Conservation (phyloP, 2,329 filamentous ascomycete species). For the Fusarium nanum region DNA sequence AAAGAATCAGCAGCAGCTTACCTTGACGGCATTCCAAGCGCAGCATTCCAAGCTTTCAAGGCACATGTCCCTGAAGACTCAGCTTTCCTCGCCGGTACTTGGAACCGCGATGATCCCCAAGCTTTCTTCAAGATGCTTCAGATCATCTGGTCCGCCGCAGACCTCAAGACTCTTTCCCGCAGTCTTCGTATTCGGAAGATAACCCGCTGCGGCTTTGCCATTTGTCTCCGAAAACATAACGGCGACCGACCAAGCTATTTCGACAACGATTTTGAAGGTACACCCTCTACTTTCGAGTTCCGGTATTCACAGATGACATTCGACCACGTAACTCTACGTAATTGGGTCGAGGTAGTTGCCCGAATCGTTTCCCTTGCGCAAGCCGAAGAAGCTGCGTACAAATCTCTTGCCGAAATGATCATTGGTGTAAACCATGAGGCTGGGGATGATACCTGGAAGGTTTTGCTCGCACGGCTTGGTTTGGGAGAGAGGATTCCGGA, state of each 20-base stretch:
- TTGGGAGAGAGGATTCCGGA: conserved; percentile 30
- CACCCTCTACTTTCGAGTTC: conserved; percentile 43
- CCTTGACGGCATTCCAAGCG: background rate
- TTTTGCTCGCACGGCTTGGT: conserved; percentile 29
- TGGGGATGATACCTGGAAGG: conserved; percentile 13
- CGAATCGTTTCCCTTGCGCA: conserved; percentile 32
- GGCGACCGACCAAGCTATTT: background rate
- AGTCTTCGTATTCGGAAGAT: rapidly evolving
- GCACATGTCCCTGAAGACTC: background rate
- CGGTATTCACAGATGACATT: conserved; percentile 46
- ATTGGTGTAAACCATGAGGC: background rate
- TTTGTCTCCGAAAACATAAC: background rate
- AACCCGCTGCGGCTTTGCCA: conserved; percentile 2
- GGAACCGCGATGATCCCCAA: conserved; percentile 15
- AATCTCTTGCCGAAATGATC: background rate
- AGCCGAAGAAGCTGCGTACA: conserved; percentile 6
- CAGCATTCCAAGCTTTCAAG: background rate
- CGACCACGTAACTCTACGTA: conserved; percentile 32
- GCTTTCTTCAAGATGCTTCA: conserved; percentile 4
- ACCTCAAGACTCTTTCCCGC: background rate
- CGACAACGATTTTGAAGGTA: background rate
- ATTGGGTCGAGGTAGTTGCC: conserved; percentile 39
- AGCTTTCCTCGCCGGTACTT: background rate
- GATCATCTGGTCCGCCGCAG: conserved; percentile 18
- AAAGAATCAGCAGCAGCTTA: background rate